Percentiles rank a stretch among this genome's conserved stretches.
Conservation (phyloP, 345 rosid species). For the Leavenworthia alabamica region DNA sequence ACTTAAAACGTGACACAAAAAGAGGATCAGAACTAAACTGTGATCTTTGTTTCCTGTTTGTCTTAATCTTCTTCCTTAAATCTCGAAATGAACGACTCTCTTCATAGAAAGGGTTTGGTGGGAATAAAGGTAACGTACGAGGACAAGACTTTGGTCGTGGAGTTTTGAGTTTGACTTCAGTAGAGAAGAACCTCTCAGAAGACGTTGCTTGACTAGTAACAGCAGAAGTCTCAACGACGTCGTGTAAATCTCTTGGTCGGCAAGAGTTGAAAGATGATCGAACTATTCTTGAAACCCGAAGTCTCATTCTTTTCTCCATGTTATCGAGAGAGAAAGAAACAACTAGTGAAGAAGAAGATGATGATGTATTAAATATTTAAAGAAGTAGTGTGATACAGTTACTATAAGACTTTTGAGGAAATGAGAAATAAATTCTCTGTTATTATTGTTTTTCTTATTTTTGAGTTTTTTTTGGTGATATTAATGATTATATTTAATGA, state of each 20-base stretch:
- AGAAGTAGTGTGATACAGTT: not conserved
- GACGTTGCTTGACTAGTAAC: constrained; percentile 9
- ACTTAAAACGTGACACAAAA: constrained; percentile 37
- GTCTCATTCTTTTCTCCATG: constrained; percentile 63
- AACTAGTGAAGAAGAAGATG: constrained; percentile 8
- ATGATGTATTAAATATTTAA: constrained; percentile 2
- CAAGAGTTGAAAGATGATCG: constrained; percentile 59
- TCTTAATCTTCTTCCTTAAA: constrained; percentile 26
- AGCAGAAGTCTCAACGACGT: constrained; percentile 42
- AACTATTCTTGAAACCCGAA: constrained; percentile 55
- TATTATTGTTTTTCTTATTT: not conserved
- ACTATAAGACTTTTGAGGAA: constrained; percentile 1
- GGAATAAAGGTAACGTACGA: constrained; percentile 30
- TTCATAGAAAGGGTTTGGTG: constrained; percentile 39
- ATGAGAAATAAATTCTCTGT: constrained; percentile 6
- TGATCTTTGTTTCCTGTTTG: constrained; percentile 13
- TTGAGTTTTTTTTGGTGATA: constrained; percentile 10
- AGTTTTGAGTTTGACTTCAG: constrained; percentile 5
- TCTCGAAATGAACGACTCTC: constrained; percentile 24
- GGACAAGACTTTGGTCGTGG: constrained; percentile 7
- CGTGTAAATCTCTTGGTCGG: constrained; percentile 48
- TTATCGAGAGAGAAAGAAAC: constrained; percentile 6
- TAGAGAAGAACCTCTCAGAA: constrained; percentile 18
- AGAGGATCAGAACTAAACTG: constrained; percentile 17
- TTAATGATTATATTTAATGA: constrained; percentile 30